phyloP scores from a whole-genome alignment of 176 grass and related monocot genomes.

The Raddia guianensis region DNA sequence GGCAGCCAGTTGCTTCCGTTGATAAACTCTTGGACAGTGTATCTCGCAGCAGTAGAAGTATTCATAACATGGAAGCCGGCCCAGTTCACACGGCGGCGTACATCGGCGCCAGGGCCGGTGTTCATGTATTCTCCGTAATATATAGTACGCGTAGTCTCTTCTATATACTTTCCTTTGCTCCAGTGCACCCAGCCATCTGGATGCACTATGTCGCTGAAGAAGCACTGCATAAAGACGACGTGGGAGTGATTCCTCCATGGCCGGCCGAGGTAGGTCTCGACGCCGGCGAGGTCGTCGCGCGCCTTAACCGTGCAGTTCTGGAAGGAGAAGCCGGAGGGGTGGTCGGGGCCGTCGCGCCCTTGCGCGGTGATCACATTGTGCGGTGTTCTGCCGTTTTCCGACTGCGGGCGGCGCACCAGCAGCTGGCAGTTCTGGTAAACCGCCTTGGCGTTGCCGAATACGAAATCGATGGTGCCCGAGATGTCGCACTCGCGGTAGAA shows the following conservation, averaged over 20 bases:
- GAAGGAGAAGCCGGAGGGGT: constrained; percentile 42
- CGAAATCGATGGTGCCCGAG: constrained; percentile 41
- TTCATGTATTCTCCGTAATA: background rate
- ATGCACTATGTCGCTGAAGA: background rate
- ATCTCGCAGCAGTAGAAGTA: background rate
- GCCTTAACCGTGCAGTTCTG: constrained; percentile 24
- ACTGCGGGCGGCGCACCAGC: constrained; percentile 25
- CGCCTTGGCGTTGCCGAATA: constrained; percentile 40
- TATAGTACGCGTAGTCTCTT: background rate
- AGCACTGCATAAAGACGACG: background rate
- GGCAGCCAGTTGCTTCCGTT: background rate
- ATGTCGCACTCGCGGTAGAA: constrained; percentile 48
- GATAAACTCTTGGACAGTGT: background rate
- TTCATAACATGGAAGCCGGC: background rate
- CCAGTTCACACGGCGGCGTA: background rate
- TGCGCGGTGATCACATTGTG: constrained; percentile 42
- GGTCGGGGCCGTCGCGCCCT: constrained; percentile 35
- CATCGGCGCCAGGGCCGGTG: background rate
- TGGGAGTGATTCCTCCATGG: constrained; percentile 37
- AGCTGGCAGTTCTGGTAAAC: constrained; percentile 40
- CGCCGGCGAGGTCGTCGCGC: constrained; percentile 18
- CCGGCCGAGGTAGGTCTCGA: constrained; percentile 42
- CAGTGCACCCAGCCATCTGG: background rate
- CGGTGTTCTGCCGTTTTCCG: background rate
- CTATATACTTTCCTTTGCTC: background rate